Evolutionary conservation across 805 yeast genomes (phyloP), one percentile per base, ranked within the genome.

Genomic region (Metschnikowia gelsemii): DNA sequence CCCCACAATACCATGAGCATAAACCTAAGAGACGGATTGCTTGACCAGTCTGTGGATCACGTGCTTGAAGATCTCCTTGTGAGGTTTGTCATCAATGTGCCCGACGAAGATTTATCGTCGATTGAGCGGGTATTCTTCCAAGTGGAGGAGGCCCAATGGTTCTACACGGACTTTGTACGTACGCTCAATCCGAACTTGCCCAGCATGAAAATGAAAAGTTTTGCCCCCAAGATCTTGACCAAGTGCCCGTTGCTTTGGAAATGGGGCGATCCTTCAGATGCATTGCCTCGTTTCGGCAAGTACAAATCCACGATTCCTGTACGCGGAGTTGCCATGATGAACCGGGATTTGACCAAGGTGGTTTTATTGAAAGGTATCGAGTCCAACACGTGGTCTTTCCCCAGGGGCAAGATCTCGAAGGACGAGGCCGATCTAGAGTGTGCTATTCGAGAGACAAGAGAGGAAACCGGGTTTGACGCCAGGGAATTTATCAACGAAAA

Each of bases 131-230:
- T 90, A 19, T 78, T 89, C 57, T 93, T 93, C 67, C 96, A 90
- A 60, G 82, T 93, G 30, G 99, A 93, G 69, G 98, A 93, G 63
- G 99, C 99, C 2, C 96, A 89, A 53, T 93, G 99, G 99, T 93
- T 86, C 59, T 93, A 90, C 63, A 76, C 84, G 36, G 99, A 93
- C 63, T 90, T 84, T 55, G 73, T 84, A 9, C 75, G 90, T 25
- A 76, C 75, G 25, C 65, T 82, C 54, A 84, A 88, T 59, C 90
- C 93, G 3, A 62, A 72, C 23, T 70, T 91, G 44, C 98, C 97
- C 1, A 59, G 77, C 2, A 66, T 90, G 70, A 84, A 82, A 56
- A 80, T 89, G 78, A 84, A 84, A 59, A 64, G 75, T 7, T 90
- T 93, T 60, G 81, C 90, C 0, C 76, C 82, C 33, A 73, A 71